Evolutionary conservation across 352 stramenopile species (phyloP).

Genomic region (Phytophthora pluvialis): DNA sequence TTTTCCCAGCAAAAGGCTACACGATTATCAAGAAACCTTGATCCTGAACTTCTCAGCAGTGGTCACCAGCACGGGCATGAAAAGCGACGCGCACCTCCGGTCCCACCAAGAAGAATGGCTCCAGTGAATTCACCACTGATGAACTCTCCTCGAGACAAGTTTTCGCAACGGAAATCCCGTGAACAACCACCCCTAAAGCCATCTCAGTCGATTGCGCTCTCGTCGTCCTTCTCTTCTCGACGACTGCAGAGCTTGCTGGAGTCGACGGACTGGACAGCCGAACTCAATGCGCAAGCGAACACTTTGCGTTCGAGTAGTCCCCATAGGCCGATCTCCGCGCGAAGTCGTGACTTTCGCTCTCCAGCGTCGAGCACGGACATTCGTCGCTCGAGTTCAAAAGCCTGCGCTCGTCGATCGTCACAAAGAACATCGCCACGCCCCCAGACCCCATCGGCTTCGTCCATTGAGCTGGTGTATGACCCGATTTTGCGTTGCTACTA

Average conservation of each 20-base stretch:
- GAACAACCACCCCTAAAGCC: background rate
- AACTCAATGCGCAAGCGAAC: conserved; percentile 26
- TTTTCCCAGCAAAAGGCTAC: background rate
- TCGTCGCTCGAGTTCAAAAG: background rate
- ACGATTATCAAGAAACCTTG: background rate
- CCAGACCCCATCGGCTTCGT: conserved; percentile 24
- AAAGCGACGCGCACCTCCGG: background rate
- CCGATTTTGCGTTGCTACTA: conserved; percentile 86
- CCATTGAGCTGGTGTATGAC: conserved; percentile 86
- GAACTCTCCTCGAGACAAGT: conserved; percentile 11
- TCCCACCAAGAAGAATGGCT: conserved; percentile 2
- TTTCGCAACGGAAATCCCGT: background rate
- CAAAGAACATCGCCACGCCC: conserved; percentile 5
- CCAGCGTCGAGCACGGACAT: background rate
- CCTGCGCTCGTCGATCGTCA: conserved; percentile 2
- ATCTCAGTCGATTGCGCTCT: conserved; percentile 13
- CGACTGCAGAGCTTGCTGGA: conserved; percentile 68
- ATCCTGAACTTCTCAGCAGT: background rate
- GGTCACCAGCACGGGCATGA: conserved; percentile 11
- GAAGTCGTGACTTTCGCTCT: background rate
- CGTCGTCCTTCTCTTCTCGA: conserved; percentile 46
- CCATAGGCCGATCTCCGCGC: background rate
- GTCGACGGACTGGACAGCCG: conserved; percentile 70
- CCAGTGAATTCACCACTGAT: conserved; percentile 27
- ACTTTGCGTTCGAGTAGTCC: background rate